Evolutionary conservation across 1,139 yeast genomes (phyloP).

Genomic region (Zygosaccharomyces sapae): DNA sequence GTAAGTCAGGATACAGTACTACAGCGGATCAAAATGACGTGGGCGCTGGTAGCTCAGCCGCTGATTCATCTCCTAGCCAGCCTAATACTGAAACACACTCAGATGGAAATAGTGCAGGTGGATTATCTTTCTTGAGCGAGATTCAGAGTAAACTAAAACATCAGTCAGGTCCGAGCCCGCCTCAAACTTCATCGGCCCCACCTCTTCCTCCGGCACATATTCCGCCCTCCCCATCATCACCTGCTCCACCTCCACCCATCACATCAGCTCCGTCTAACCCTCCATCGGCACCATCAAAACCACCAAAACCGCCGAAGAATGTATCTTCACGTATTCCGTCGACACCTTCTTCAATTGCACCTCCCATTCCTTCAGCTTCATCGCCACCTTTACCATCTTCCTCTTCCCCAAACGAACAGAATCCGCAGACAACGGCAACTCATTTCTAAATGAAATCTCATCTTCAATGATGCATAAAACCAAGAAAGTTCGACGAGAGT

Average conservation of each 20-base stretch:
- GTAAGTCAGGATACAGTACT: constrained; percentile 30
- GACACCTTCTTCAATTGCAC: constrained; percentile 18
- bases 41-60: constrained; percentile 10
- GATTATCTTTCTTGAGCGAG: constrained; percentile 29
- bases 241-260: constrained; percentile 20
- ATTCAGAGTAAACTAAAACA: constrained; percentile 29
- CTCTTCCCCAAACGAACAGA: too few relatives aligned
- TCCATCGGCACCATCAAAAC: constrained; percentile 17
- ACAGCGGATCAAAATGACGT: constrained; percentile 32
- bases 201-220: constrained; percentile 18
- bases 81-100: constrained; percentile 17
- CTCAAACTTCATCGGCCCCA: constrained; percentile 16
- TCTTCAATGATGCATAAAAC: too few relatives aligned
- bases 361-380: constrained; percentile 20
- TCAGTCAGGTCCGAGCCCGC: constrained; percentile 19
- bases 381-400: too few relatives aligned
- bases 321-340: constrained; percentile 22
- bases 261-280: constrained; percentile 15
- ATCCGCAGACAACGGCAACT: too few relatives aligned
- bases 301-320: constrained; percentile 12
- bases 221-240: too few relatives aligned
- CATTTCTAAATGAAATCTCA: too few relatives aligned
- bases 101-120: constrained; percentile 10
- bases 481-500: too few relatives aligned
- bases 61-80: constrained; percentile 13